A percentile compares a stretch with the other conserved stretches of the same genome.
Conservation (phyloP, 495 filamentous ascomycete genomes). For the Cetradonia linearis region DNA sequence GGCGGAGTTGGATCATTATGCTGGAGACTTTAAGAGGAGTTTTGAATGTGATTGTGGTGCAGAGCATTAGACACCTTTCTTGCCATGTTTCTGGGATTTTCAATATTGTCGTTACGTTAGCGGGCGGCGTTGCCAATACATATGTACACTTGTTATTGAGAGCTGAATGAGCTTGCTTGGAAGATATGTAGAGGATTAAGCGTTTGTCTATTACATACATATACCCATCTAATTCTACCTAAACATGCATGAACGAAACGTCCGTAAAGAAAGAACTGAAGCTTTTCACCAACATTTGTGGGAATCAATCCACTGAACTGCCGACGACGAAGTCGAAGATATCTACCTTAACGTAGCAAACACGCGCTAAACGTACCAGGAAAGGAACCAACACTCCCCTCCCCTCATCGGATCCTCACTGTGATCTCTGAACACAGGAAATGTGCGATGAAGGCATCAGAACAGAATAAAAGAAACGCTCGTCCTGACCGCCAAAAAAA, state of each 20-base stretch:
- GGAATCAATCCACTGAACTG: not conserved
- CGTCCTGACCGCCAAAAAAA: too few relatives aligned
- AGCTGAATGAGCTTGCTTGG: not conserved
- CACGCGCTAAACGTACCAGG: too few relatives aligned
- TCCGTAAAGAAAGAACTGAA: not conserved
- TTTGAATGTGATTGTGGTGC: conserved; percentile 36
- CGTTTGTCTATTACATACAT: not conserved
- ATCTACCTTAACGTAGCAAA: too few relatives aligned
- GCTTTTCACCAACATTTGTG: not conserved
- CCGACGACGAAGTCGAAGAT: not conserved
- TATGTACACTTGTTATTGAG: not conserved
- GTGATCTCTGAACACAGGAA: too few relatives aligned
- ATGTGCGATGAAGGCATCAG: too few relatives aligned
- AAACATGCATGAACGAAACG: too few relatives aligned
- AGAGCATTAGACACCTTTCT: conserved; percentile 6
- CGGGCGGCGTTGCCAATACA: not conserved
- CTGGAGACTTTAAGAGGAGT: conserved; percentile 37
- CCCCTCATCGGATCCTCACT: not conserved
- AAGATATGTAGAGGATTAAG: not conserved
- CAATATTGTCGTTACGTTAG: not conserved
- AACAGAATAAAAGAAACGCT: too few relatives aligned
- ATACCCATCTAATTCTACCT: not conserved
- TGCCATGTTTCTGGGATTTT: not conserved
- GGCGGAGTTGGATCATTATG: conserved; percentile 39
- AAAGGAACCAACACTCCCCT: too few relatives aligned